phyloP scores from a whole-genome alignment of 179 eudicot genomes.

The Silene coronaria region DNA sequence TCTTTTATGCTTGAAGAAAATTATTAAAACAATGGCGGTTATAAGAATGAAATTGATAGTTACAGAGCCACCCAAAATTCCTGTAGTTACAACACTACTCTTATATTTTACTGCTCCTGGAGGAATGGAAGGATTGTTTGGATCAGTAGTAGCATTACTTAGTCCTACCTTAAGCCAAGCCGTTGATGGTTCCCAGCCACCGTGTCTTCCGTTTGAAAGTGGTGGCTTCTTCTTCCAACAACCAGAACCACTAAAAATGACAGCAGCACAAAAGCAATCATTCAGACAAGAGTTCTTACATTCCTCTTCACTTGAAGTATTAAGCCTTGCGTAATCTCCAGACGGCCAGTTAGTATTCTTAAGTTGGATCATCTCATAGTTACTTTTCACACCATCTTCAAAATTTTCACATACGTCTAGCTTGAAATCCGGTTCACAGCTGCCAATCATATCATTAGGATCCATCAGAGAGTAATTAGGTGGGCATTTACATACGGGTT shows the following conservation, averaged over 20 bases:
- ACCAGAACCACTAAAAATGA: not conserved
- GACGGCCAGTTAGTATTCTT: conserved; percentile 32
- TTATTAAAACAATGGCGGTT: conserved; percentile 11
- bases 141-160: not conserved
- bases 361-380: conserved; percentile 19
- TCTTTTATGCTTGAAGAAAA: conserved; percentile 6
- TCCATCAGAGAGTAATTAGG: conserved; percentile 25
- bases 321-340: conserved; percentile 27
- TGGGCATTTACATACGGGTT: conserved; percentile 36
- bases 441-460: conserved; percentile 29
- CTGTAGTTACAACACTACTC: not conserved
- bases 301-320: conserved; percentile 22
- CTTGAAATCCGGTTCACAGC: conserved; percentile 30
- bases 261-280: conserved; percentile 44
- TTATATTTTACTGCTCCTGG: conserved; percentile 6
- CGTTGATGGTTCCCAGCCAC: not conserved
- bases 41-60: conserved; percentile 12
- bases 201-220: conserved; percentile 33
- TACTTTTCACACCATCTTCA: not conserved
- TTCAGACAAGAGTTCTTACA: conserved; percentile 35
- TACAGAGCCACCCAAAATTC: conserved; percentile 12
- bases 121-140: not conserved
- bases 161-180: conserved; percentile 30
- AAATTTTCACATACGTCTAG: conserved; percentile 4
- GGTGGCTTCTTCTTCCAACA: conserved; percentile 45